Percentiles rank a stretch among this genome's conserved stretches.
Evolutionary conservation across 164 flowering plant genomes (phyloP).

Genomic region (Pachysandra terminalis): DNA sequence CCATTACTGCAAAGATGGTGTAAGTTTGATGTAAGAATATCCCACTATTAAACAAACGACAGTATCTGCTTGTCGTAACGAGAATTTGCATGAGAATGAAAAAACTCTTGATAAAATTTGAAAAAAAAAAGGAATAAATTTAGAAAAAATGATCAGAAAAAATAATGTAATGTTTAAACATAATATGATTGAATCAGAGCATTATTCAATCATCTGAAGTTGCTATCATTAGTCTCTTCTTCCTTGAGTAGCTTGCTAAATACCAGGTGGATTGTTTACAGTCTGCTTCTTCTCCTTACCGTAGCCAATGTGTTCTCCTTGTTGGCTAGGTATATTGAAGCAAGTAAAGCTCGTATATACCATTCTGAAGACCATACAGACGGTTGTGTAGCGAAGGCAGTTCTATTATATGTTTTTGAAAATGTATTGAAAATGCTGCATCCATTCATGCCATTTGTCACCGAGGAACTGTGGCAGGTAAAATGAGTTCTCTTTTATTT

Average conservation of each 20-base stretch:
- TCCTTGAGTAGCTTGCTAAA: neutral
- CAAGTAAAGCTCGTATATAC: slow-evolving; percentile 89
- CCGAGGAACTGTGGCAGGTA: slow-evolving; percentile 98
- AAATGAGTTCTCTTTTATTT: neutral
- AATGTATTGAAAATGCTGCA: slow-evolving; percentile 78
- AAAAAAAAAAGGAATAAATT: too few relatives aligned
- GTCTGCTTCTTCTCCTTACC: neutral
- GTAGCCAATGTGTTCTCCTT: slow-evolving; percentile 1
- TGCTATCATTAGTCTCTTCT: neutral
- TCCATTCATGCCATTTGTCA: slow-evolving; percentile 99
- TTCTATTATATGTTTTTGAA: slow-evolving; percentile 79
- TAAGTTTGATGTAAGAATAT: neutral
- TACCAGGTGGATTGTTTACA: neutral
- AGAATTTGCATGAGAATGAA: neutral
- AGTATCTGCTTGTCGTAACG: neutral
- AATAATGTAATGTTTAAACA: neutral
- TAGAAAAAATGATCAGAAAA: neutral
- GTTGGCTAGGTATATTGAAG: slow-evolving; percentile 83
- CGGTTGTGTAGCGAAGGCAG: slow-evolving; percentile 64
- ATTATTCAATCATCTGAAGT: neutral
- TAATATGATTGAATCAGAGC: too few relatives aligned
- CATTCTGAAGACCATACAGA: slow-evolving; percentile 43
- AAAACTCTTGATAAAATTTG: too few relatives aligned
- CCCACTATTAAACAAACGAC: neutral
- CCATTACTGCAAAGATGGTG: neutral